Conservation (phyloP, 805 yeast species). For the Nakazawaea ishiwadae region DNA sequence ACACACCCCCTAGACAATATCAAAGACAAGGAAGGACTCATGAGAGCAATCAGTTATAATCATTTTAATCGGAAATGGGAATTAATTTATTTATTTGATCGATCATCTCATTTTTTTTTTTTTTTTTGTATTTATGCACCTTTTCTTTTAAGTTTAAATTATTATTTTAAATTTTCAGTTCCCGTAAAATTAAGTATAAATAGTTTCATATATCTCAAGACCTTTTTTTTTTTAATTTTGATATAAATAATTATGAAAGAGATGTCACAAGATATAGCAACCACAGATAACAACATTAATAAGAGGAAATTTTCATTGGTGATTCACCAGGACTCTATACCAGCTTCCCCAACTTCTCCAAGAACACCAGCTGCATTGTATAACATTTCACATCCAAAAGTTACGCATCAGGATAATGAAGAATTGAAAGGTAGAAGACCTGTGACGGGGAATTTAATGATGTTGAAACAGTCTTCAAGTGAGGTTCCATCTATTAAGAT, state of each 20-base stretch:
- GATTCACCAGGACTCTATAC: constrained; percentile 2
- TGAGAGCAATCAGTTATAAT: no score
- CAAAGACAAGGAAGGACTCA: no score
- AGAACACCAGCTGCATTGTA: background rate
- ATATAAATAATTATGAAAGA: background rate
- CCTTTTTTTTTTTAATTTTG: background rate
- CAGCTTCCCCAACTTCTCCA: background rate
- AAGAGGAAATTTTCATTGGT: constrained; percentile 10
- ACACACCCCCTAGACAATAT: no score
- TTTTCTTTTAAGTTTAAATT: no score
- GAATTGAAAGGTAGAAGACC: constrained; percentile 7
- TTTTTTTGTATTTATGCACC: no score
- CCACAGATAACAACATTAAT: background rate
- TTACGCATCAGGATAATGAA: background rate
- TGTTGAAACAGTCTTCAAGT: constrained; percentile 2
- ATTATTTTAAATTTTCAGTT: no score
- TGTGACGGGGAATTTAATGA: constrained; percentile 10
- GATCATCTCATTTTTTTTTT: no score
- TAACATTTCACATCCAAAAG: constrained; percentile 5
- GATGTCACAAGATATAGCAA: background rate
- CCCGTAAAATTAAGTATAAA: background rate
- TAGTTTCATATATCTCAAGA: background rate
- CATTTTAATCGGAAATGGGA: no score
- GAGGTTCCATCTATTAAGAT: constrained; percentile 4
- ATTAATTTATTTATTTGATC: no score